A percentile compares a stretch with the other conserved stretches of the same genome.
Evolutionary conservation across 1,284 basidiomycete species (phyloP).

Genomic region (Ustilago crameri): DNA sequence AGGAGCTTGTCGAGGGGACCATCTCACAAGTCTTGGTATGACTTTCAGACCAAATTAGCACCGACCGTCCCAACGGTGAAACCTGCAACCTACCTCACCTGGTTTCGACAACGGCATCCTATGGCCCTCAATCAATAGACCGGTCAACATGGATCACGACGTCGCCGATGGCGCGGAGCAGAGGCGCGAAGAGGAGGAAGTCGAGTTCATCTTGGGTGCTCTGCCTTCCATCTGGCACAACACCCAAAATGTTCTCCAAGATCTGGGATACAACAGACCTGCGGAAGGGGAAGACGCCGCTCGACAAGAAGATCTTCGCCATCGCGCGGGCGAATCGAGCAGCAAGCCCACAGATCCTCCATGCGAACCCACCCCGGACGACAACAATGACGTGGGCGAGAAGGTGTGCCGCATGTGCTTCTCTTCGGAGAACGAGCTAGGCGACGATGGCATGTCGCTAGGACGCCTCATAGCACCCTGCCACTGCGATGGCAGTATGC

Average conservation of each 20-base stretch:
- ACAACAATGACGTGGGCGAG: constrained; percentile 23
- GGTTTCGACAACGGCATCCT: not conserved
- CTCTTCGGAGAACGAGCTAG: constrained; percentile 31
- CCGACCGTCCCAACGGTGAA: not conserved
- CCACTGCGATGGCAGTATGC: constrained; percentile 48
- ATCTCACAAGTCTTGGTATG: not conserved
- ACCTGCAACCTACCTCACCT: not conserved
- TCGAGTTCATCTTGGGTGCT: constrained; percentile 43
- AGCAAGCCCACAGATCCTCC: not conserved
- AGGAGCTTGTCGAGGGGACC: too few species aligned
- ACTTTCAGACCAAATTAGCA: not conserved
- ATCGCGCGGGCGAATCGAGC: not conserved
- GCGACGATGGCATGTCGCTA: constrained; percentile 37
- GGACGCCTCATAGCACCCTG: constrained; percentile 41
- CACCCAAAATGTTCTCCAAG: constrained; percentile 40
- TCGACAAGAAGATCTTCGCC: constrained; percentile 10
- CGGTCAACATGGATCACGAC: constrained; percentile 16
- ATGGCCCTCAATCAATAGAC: too few species aligned
- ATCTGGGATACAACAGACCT: constrained; percentile 26
- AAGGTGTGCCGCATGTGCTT: constrained; percentile 48
- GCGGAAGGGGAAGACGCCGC: constrained; percentile 2
- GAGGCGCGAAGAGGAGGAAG: constrained; percentile 36
- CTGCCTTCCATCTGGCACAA: constrained; percentile 39
- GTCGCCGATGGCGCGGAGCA: constrained; percentile 11
- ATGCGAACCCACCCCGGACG: not conserved